Evolutionary conservation across 805 yeast genomes (phyloP).

Genomic region (Henningerozyma blattae): DNA sequence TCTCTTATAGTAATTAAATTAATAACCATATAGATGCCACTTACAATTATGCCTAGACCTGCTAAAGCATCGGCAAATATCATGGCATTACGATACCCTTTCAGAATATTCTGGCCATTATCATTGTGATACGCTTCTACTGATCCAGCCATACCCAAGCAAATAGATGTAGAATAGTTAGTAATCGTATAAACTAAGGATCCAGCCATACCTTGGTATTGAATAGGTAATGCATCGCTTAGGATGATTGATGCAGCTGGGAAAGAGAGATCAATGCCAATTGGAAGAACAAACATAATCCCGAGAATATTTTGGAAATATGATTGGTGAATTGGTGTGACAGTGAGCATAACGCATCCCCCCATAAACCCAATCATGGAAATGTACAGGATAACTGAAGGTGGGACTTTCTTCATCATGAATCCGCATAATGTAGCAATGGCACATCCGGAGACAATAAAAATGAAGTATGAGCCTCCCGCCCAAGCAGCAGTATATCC

Average conservation of each 20-base stretch:
- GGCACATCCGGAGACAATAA: conserved; percentile 38
- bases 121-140: conserved; percentile 36
- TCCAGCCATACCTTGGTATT: conserved; percentile 71
- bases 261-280: conserved; percentile 72
- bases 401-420: conserved; percentile 34
- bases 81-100: conserved; percentile 44
- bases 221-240: conserved; percentile 44
- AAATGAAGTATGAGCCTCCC: conserved; percentile 34
- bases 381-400: conserved; percentile 37
- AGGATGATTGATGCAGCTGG: conserved; percentile 61
- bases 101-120: conserved; percentile 17
- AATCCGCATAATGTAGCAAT: conserved; percentile 45
- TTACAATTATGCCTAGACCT: conserved; percentile 9
- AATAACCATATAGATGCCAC: conserved; percentile 5
- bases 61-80: conserved; percentile 54
- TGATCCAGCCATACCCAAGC: conserved; percentile 60
- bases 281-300: conserved; percentile 41
- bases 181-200: conserved; percentile 59
- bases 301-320: conserved; percentile 51
- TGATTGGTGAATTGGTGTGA: conserved; percentile 45
- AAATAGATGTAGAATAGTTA: conserved; percentile 61
- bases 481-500: conserved; percentile 34
- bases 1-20: not conserved
- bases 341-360: conserved; percentile 42
- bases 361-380: conserved; percentile 43